Evolutionary conservation across 192 early-diverging fungal species (phyloP).

Genomic region (Dimargaris xerosporica): DNA sequence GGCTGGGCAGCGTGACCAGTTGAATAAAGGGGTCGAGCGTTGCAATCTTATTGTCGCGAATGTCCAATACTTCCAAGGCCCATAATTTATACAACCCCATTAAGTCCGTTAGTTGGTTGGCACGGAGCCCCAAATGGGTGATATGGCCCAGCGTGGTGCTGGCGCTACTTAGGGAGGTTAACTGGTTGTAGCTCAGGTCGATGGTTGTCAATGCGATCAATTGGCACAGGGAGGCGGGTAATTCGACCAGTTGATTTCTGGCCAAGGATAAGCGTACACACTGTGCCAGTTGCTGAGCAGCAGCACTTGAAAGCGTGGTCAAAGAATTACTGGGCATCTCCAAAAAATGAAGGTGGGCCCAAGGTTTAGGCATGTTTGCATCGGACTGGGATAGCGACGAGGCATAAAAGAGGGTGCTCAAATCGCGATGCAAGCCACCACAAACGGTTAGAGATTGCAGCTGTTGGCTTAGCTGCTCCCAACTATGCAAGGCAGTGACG

Average conservation of each 20-base stretch:
- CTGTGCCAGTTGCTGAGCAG: background rate
- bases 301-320: background rate
- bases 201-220: background rate
- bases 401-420: background rate
- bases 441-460: background rate
- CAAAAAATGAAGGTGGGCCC: background rate
- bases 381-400: background rate
- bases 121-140: background rate
- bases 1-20: background rate
- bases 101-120: background rate
- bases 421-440: background rate
- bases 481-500: background rate
- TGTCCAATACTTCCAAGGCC: background rate
- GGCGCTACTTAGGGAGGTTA: background rate
- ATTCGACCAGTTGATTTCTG: background rate
- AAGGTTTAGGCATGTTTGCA: background rate
- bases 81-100: background rate
- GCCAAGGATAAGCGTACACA: constrained; percentile 1
- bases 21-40: background rate
- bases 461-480: background rate
- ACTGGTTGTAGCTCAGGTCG: background rate
- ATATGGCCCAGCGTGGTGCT: background rate
- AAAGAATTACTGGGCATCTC: background rate
- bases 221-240: background rate
- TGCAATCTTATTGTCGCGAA: background rate